Conservation (phyloP, 2,329 filamentous ascomycete genomes). For the Grosmannia serpens region DNA sequence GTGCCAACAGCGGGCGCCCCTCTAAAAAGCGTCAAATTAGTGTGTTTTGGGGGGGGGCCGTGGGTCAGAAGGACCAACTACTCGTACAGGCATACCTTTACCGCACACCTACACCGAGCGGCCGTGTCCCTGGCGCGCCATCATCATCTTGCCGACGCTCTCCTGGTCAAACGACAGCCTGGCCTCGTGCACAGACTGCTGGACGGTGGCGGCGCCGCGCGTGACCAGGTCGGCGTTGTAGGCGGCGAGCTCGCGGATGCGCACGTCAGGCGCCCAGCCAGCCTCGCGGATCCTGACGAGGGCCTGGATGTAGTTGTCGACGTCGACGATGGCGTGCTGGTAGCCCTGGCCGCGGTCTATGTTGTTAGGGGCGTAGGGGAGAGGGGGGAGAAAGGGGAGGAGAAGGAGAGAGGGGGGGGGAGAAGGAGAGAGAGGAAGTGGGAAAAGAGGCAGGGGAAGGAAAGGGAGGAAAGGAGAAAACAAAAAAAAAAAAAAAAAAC, state of each 20-base stretch:
- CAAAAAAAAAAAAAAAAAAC: not conserved
- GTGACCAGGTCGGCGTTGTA: constrained; percentile 23
- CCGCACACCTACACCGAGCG: constrained; percentile 10
- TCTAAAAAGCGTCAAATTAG: not conserved
- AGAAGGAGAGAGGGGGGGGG: not conserved
- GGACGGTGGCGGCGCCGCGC: constrained; percentile 22
- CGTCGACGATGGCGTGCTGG: constrained; percentile 30
- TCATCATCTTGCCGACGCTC: constrained; percentile 20
- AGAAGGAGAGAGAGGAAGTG: not conserved
- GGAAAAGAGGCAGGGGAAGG: not conserved
- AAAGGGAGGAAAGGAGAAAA: not conserved
- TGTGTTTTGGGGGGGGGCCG: not conserved
- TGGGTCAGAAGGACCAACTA: not conserved
- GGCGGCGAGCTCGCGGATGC: constrained; percentile 13
- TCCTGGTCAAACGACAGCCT: constrained; percentile 19
- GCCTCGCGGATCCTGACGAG: constrained; percentile 15
- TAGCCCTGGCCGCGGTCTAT: constrained; percentile 32
- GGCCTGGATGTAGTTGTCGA: constrained; percentile 23
- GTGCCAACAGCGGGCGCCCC: too few relatives aligned
- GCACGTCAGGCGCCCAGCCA: constrained; percentile 7
- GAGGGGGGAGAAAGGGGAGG: not conserved
- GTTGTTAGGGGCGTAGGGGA: not conserved
- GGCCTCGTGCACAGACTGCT: constrained; percentile 22
- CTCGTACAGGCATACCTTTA: not conserved
- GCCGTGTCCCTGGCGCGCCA: constrained; percentile 19